Base-by-base conservation (phyloP, 208 protist species). In the Wallacemonas sp. region DNA sequence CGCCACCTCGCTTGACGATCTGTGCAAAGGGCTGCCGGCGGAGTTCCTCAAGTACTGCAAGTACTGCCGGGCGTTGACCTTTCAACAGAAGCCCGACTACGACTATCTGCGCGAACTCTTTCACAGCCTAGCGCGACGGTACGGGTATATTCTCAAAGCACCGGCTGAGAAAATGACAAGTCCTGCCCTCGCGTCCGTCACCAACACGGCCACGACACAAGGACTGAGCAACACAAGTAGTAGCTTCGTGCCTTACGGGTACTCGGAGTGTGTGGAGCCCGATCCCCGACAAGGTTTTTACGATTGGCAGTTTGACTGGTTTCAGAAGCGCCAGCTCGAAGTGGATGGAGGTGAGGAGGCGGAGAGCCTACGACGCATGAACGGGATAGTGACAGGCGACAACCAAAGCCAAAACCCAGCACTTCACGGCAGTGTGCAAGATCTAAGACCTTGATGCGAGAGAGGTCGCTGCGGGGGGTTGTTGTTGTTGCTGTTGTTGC, bases 251-350 rank as follows among this genome's bases (percentile, higher is more conserved):
- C 41, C 31, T 2, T 49, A 49, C 38, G 39, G 41, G 8, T 62
- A 62, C 56, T 45, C 30, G n/a, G 60, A 61, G 12, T 4, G n/a
- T 19, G 70, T 77, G 6, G 68, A 72, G n/a, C 38, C 64, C 3
- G 70, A 84, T 63, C 66, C 69, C 14, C 46, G 53, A 30, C 53
- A 64, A 15, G 76, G 73, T 33, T 62, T 62, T 30, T 93, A 93
- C 65, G 86, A 95, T 65, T 95, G 84, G 84, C 65, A 82, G 53
- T 95, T 89, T 70, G 89, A 95, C 42, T 95, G 89, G 89, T 83
- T 93, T 71, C 42, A 70, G 36, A 95, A 95, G 74, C 81, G 89
- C 1, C 34, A 62, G 67, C 34, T 46, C 44, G 89, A 95, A 75
- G 65, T 90, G 42, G 39, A 41, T 19, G 63, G 49, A 12, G 75